phyloP scores from a whole-genome alignment of 345 rosid genomes.

The Linum lewisii region DNA sequence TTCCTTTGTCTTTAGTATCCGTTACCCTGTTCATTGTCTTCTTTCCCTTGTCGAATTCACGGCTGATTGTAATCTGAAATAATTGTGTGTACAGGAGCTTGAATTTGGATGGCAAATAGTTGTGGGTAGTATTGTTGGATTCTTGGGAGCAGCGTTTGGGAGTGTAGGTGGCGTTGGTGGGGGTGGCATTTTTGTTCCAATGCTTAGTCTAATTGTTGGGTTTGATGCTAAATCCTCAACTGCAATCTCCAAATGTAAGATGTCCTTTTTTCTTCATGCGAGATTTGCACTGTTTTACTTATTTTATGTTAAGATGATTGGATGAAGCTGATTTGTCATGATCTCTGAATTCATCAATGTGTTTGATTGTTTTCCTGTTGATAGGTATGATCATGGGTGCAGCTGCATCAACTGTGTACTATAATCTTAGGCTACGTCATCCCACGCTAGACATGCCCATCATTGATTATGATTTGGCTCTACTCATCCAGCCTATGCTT shows the following conservation, averaged over 20 bases:
- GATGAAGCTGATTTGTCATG: too few relatives aligned
- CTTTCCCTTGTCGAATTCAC: neutral
- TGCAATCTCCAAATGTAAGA: constrained; percentile 49
- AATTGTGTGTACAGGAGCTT: constrained; percentile 31
- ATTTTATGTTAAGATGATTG: too few relatives aligned
- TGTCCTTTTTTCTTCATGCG: neutral
- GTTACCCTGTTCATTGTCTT: neutral
- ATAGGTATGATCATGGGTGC: constrained; percentile 55
- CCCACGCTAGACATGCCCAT: constrained; percentile 43
- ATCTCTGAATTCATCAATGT: neutral
- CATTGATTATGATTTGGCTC: constrained; percentile 45
- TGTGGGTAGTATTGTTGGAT: constrained; percentile 32
- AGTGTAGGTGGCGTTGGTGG: constrained; percentile 50
- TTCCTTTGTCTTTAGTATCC: too few relatives aligned
- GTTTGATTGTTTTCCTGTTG: neutral
- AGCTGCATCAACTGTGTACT: constrained; percentile 44
- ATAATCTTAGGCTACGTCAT: constrained; percentile 41
- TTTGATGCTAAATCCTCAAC: constrained; percentile 45
- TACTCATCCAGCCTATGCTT: constrained; percentile 52
- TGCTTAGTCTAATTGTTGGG: constrained; percentile 38
- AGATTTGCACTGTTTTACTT: too few relatives aligned
- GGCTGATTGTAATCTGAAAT: neutral
- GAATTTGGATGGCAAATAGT: constrained; percentile 39
- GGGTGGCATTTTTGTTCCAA: constrained; percentile 46
- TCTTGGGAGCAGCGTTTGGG: constrained; percentile 45